Evolutionary conservation across 495 filamentous ascomycete genomes (phyloP).

Genomic region (Trichocladium antarcticum): DNA sequence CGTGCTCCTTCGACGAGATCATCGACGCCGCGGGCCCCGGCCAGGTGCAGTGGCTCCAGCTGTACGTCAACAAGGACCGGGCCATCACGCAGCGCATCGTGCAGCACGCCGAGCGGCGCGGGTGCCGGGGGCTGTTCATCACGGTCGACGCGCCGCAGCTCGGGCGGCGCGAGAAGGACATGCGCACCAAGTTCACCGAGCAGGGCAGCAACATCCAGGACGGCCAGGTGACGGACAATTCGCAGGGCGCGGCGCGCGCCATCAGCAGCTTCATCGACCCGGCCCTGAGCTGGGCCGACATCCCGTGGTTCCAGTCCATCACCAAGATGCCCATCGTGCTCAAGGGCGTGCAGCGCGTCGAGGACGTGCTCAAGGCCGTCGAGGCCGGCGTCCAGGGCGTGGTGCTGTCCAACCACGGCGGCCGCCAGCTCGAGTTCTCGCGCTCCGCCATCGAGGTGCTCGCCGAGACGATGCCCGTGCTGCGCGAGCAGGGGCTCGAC

Average conservation of each 20-base stretch:
- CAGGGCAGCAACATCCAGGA: conserved; percentile 73
- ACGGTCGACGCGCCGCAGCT: conserved; percentile 96
- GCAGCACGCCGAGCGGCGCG: conserved; percentile 78
- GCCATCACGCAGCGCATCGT: conserved; percentile 84
- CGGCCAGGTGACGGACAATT: conserved; percentile 62
- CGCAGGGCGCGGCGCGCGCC: conserved; percentile 77
- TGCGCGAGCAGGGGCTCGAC: conserved; percentile 71
- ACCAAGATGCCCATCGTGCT: conserved; percentile 95
- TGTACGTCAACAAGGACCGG: conserved; percentile 97
- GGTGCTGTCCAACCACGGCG: conserved; percentile 94
- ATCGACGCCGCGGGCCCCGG: conserved; percentile 68
- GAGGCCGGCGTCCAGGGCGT: conserved; percentile 81
- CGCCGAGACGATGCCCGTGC: conserved; percentile 90
- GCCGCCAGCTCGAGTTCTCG: conserved; percentile 90
- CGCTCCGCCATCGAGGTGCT: conserved; percentile 86
- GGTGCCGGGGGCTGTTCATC: conserved; percentile 95
- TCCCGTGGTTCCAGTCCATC: conserved; percentile 85
- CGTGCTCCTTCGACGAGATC: conserved; percentile 95
- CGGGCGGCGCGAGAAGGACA: conserved; percentile 86
- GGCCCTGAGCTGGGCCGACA: conserved; percentile 77
- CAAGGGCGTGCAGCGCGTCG: conserved; percentile 92
- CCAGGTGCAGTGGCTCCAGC: conserved; percentile 92
- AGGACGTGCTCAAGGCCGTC: conserved; percentile 81
- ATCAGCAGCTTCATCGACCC: conserved; percentile 98
- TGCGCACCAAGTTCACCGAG: conserved; percentile 88